Base-by-base conservation (phyloP, 352 stramenopile genomes). In the Blastocystis sp. region DNA sequence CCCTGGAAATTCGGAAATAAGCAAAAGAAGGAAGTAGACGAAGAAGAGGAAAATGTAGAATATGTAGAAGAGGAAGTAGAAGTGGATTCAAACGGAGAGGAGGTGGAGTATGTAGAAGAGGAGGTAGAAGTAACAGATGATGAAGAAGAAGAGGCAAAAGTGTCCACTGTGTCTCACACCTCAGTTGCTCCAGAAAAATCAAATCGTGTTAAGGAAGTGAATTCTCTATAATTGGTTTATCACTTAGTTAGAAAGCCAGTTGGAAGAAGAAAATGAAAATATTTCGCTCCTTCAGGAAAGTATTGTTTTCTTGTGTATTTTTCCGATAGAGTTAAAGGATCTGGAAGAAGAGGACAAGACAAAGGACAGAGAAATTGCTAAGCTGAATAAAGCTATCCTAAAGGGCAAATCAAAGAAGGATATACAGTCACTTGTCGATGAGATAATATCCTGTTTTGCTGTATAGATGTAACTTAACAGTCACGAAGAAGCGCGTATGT, bases 351-450 rank as follows among this genome's bases (percentile, higher is more conserved):
- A 81, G 20, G 65, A 81, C 20, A 62, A 59, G 16, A 20, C 13
- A 20, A 81, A 81, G 43, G 70, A 81, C 43, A 81, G 65, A 53
- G 70, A 81, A 30, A 43, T 81, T n/a, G 70, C 70, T n/a, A 81
- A 81, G 24, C 70, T 81, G 18, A 81, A 63, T 53, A 88, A 88
- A 62, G 26, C 76, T 4, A 62, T 88, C 20, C 7, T 37, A 6
- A 88, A 88, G 64, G 63, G 59, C 45, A 88, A 88, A n/a, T 88
- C 76, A 24, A 88, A 88, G 76, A 88, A 88, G 64, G 76, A 88
- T 18, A 37, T 59, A 26, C 55, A 65, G 26, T 5, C 53, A 16
- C 43, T 88, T 5, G 20, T 88, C 11, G 34, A 88, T 20, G 54
- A 78, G 76, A 18, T 88, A 5, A 81, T 81, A 81, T 81, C 70